Percentiles rank a stretch among this genome's conserved stretches.
Evolutionary conservation across 805 yeast species (phyloP).

Genomic region (Candida broadrunensis): DNA sequence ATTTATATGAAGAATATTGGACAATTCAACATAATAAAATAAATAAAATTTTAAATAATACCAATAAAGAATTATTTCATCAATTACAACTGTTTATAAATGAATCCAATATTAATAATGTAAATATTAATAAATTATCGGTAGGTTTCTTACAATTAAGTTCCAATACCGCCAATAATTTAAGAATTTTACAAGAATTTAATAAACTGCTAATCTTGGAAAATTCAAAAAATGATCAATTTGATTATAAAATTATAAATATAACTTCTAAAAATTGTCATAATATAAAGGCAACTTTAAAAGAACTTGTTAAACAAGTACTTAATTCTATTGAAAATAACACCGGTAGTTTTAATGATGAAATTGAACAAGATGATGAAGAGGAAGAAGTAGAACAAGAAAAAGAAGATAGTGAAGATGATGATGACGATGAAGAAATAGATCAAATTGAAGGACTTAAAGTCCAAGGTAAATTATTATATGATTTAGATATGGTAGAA

Average conservation of each 20-base stretch:
- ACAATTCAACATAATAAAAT: slow-evolving; percentile 23
- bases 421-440: slow-evolving; percentile 11
- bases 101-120: slow-evolving; percentile 5
- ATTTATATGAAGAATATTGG: slow-evolving; percentile 25
- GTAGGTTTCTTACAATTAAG: slow-evolving; percentile 35
- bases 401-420: slow-evolving; percentile 11
- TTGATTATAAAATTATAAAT: slow-evolving; percentile 19
- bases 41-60: slow-evolving; percentile 24
- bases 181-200: slow-evolving; percentile 36
- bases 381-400: slow-evolving; percentile 15
- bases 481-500: slow-evolving; percentile 34
- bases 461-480: slow-evolving; percentile 22
- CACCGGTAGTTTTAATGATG: slow-evolving; percentile 6
- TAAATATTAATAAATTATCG: slow-evolving; percentile 15
- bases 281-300: slow-evolving; percentile 30
- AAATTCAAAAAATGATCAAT: slow-evolving; percentile 2
- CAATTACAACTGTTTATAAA: slow-evolving; percentile 22
- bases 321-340: slow-evolving; percentile 11
- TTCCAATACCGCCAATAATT: slow-evolving; percentile 40
- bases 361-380: slow-evolving; percentile 10
- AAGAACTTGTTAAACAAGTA: slow-evolving; percentile 33
- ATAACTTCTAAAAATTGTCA: slow-evolving; percentile 29
- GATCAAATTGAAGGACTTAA: slow-evolving; percentile 3
- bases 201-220: slow-evolving; percentile 12
- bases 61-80: slow-evolving; percentile 29